Base-by-base conservation (phyloP, 2,329 filamentous ascomycete species). In the Paraphoma sp. region DNA sequence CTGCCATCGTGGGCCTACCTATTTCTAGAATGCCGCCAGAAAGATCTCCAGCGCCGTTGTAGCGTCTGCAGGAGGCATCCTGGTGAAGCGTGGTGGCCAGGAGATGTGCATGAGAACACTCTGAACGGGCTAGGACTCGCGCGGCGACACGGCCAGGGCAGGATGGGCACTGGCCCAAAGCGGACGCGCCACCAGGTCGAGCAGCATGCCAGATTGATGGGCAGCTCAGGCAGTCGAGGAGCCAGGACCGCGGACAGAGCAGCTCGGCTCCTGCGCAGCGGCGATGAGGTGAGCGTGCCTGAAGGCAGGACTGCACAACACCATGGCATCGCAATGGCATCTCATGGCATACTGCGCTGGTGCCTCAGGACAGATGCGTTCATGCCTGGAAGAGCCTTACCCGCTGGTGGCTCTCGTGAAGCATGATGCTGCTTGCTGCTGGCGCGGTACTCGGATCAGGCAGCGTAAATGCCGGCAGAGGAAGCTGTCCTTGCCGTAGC, bases 1-100 rank as follows among this genome's bases (percentile, higher is more conserved):
- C 65, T 70, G 67, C 68, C 66, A 71, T 59, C 54, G 67, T 63
- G 65, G 69, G 56, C 70, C 71, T 75, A 74, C 70, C 71, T 75
- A 74, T 76, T 78, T 78, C 75, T 74, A 77, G 75, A 78, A 78
- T 64, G 68, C 69, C 68, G 65, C 68, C 64, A 72, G 72, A 74
- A 63, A 77, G 74, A 77, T 77, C 75, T 76, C 73, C 74, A 74
- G 65, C 66, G 64, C 74, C 72, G 75, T 77, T 76, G 67, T 68
- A 75, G 64, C 48, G 53, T 62, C 61, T 72, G 72, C 74, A 76
- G 63, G 71, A 67, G 51, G 62, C 60, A 74, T 69, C 70, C 73
- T 70, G 65, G 68, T 53, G 68, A 64, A 65, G 71, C 70, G 65
- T 69, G 66, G 71, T 71, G 70, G 70, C 66, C 68, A 74, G 68